Conservation (phyloP, 495 filamentous ascomycete species). For the Tuber borchii region DNA sequence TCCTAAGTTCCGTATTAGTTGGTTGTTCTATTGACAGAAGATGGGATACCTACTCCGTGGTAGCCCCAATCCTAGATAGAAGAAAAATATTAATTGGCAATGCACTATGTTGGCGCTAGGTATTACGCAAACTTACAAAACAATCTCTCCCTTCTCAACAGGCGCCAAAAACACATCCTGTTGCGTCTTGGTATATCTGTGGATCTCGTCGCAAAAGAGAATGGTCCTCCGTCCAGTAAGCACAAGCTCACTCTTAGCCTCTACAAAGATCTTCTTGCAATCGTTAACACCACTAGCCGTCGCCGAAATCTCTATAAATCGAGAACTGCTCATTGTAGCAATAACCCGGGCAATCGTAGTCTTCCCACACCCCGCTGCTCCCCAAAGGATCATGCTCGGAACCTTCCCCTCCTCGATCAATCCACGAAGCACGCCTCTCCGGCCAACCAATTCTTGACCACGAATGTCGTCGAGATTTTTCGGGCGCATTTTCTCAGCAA, state of each 20-base stretch:
- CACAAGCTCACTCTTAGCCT: constrained; percentile 72
- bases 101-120: constrained; percentile 1
- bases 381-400: constrained; percentile 95
- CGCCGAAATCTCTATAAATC: constrained; percentile 95
- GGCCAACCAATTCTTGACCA: constrained; percentile 86
- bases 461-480: constrained; percentile 74
- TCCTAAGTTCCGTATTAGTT: constrained; percentile 44
- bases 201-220: constrained; percentile 96
- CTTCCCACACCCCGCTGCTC: constrained; percentile 84
- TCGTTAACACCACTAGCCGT: constrained; percentile 87
- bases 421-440: constrained; percentile 73
- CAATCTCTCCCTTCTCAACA: constrained; percentile 84
- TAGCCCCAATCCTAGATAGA: constrained; percentile 66
- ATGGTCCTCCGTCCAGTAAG: constrained; percentile 87
- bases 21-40: background rate
- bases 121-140: constrained; percentile 48
- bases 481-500: constrained; percentile 92
- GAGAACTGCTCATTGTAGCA: constrained; percentile 66
- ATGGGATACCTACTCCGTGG: constrained; percentile 58
- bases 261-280: constrained; percentile 84
- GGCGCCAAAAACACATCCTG: constrained; percentile 93
- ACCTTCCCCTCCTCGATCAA: constrained; percentile 81
- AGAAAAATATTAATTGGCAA: constrained; percentile 5
- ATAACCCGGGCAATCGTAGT: constrained; percentile 95
- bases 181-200: constrained; percentile 79